Base-by-base conservation (phyloP, 2,329 filamentous ascomycete genomes). In the Colletotrichum cuscutae region DNA sequence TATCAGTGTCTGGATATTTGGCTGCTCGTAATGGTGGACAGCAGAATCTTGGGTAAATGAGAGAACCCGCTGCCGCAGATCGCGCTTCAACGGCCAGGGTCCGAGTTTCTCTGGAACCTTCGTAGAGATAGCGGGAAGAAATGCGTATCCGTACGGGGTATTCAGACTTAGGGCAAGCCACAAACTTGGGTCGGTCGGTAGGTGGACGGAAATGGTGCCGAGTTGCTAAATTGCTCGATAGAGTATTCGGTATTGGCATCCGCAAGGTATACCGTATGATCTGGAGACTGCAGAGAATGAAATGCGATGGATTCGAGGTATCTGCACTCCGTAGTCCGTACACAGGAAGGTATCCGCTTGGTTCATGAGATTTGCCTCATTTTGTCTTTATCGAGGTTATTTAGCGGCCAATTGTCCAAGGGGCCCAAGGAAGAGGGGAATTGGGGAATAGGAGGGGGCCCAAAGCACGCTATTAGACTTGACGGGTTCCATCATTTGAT, bases 301-400 rank as follows among this genome's bases (percentile, higher is more conserved):
- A 46, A 53, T 35, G 32, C 42, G 49, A 37, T 61, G 42, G 28
- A 53, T 57, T 63, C 19, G 42, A 22, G 42, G 42, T 42, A 42
- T 42, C 35, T 11, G 35, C 15, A 19, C 37, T 42, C 37, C 15
- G 37, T 42, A 42, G 11, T 5, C 12, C 12, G 35, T 42, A 42
- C 37, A 42, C 19, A 42, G 6, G 13, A 15, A 42, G 53, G 59
- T 70, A 70, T 54, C 69, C 59, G 69, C 69, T 52, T 32, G 59
- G 58, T 63, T 53, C 69, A 63, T 64, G 53, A 72, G 65, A 69
- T 69, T 72, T 72, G 65, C 59, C 69, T 69, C 65, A 69, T 69
- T 69, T 72, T 59, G 69, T 30, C 37, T 69, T 72, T 59, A 53
- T 30, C 37, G 65, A 63, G 42, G 69, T 42, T 69, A 59, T 69